phyloP scores from a whole-genome alignment of 164 flowering plant genomes.

The Nymphaea colorata region DNA sequence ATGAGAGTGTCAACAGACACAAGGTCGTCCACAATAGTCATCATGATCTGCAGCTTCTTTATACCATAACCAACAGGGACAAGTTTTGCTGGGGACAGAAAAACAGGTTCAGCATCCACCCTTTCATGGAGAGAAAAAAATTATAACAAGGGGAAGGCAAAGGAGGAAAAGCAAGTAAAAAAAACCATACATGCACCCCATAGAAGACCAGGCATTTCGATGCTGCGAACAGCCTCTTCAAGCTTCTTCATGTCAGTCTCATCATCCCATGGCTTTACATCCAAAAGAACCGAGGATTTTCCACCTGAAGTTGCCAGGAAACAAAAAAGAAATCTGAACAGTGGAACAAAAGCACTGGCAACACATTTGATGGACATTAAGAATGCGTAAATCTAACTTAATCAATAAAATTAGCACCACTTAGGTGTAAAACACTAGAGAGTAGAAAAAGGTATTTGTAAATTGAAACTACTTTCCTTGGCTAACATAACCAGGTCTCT shows the following conservation, averaged over 20 bases:
- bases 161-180: background rate
- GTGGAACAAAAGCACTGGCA: background rate
- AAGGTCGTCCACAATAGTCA: slow-evolving; percentile 86
- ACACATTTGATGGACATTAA: too few relatives aligned
- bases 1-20: slow-evolving; percentile 79
- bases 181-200: slow-evolving; percentile 45
- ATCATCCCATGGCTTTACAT: slow-evolving; percentile 99
- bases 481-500: too few relatives aligned
- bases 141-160: background rate
- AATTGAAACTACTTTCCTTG: too few relatives aligned
- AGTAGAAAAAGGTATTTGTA: too few relatives aligned
- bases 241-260: slow-evolving; percentile 98
- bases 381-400: too few relatives aligned
- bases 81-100: slow-evolving; percentile 53
- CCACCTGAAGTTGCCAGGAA: slow-evolving; percentile 39
- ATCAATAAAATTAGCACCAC: too few relatives aligned
- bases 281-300: slow-evolving; percentile 91
- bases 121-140: background rate
- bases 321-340: background rate
- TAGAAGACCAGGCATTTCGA: slow-evolving; percentile 67
- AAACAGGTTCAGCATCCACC: background rate
- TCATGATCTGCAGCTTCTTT: slow-evolving; percentile 82
- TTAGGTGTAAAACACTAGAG: too few relatives aligned
- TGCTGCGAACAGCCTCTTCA: slow-evolving; percentile 73
- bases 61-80: slow-evolving; percentile 92